phyloP scores from a whole-genome alignment of 202 grass and related monocot species.

The Brachypodium distachyon region DNA sequence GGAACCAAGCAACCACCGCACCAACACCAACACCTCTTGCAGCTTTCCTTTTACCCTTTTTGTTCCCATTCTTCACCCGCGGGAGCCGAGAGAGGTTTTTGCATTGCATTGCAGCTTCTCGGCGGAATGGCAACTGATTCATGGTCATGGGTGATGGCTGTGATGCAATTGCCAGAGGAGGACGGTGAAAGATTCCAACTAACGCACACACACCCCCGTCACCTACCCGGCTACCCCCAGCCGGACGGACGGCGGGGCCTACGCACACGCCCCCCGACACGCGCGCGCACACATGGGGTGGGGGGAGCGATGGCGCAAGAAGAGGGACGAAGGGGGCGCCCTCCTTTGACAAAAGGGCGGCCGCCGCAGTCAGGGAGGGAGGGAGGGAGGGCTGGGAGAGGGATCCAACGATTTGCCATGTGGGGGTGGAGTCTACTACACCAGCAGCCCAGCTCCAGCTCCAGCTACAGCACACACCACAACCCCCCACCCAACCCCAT shows the following conservation, averaged over 20 bases:
- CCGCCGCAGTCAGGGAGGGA: constrained; percentile 5
- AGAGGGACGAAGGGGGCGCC: too few species aligned
- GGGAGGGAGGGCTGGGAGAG: not conserved
- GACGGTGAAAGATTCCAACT: constrained; percentile 12
- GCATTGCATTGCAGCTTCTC: not conserved
- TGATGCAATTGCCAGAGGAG: not conserved
- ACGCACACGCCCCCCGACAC: constrained; percentile 39
- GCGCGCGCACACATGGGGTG: constrained; percentile 32
- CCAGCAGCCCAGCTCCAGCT: not conserved
- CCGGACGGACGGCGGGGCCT: constrained; percentile 1
- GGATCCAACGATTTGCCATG: constrained; percentile 30
- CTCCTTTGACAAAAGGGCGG: constrained; percentile 31
- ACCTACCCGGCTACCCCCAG: too few species aligned
- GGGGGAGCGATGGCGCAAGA: constrained; percentile 15
- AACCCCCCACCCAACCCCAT: constrained; percentile 12
- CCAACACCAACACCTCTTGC: not conserved
- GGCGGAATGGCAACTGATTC: not conserved
- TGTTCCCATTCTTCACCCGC: not conserved
- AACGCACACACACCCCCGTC: too few species aligned
- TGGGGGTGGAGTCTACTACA: not conserved
- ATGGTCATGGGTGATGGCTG: too few species aligned
- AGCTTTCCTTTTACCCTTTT: not conserved
- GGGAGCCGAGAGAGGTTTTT: not conserved
- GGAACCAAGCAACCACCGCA: not conserved
- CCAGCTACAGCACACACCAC: not conserved